These are phyloP conservation scores for Penicillium sp. DNA, from an alignment of 2,329 filamentous ascomycete species.

Conservation along the genomic window DNA sequence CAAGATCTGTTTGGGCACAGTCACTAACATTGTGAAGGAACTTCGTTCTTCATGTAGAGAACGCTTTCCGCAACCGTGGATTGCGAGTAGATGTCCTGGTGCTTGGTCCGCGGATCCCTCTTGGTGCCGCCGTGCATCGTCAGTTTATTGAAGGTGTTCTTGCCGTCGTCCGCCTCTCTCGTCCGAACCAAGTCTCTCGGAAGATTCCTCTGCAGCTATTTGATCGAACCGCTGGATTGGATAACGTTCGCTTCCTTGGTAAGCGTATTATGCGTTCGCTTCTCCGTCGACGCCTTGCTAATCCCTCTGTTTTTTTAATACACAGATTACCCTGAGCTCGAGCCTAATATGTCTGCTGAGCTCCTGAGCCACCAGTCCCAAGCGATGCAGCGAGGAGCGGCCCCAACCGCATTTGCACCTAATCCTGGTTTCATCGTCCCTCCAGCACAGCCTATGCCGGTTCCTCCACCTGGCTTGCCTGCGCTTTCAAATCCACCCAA, in stretches of 20 bases:
- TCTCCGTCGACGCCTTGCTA: constrained; percentile 2
- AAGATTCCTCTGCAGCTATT: constrained; percentile 84
- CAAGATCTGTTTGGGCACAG: background rate
- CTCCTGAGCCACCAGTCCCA: constrained; percentile 65
- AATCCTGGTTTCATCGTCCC: constrained; percentile 42
- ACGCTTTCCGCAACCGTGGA: constrained; percentile 68
- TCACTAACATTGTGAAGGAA: constrained; percentile 51
- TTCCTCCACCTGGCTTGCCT: constrained; percentile 35
- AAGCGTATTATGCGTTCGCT: constrained; percentile 21
- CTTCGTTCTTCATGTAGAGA: constrained; percentile 81
- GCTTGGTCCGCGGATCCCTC: constrained; percentile 72
- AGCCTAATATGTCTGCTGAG: constrained; percentile 75
- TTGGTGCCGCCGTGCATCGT: constrained; percentile 75
- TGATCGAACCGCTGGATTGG: constrained; percentile 70
- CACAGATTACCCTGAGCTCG: constrained; percentile 76
- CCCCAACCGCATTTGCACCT: constrained; percentile 37
- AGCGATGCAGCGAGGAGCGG: constrained; percentile 37
- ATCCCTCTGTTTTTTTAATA: constrained; percentile 14
- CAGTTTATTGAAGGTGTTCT: constrained; percentile 87
- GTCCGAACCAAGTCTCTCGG: constrained; percentile 65
- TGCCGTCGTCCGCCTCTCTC: constrained; percentile 75
- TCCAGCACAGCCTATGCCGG: constrained; percentile 32
- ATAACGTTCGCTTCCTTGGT: constrained; percentile 76
- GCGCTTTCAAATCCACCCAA: constrained; percentile 48
- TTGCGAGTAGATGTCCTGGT: constrained; percentile 78